Percentiles rank a stretch among this genome's conserved stretches.
These are phyloP conservation scores for Geum urbanum DNA, from an alignment of 306 rosid species.

Conservation along the genomic window DNA sequence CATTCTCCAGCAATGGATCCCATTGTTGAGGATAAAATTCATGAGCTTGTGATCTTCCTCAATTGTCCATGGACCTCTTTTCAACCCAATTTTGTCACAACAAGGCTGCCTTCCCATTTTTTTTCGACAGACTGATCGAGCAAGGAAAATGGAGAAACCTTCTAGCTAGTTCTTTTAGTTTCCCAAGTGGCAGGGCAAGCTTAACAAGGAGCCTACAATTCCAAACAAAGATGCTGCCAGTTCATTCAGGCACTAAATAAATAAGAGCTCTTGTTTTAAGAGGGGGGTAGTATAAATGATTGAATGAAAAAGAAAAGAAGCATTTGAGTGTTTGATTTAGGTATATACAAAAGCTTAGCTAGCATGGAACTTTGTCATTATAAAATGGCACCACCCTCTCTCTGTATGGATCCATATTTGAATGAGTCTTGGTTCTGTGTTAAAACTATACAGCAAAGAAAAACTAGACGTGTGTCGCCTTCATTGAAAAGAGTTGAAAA, in stretches of 20 bases:
- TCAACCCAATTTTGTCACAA: conserved; percentile 87
- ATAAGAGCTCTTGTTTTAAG: conserved; percentile 47
- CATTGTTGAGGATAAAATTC: conserved; percentile 85
- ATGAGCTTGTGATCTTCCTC: conserved; percentile 93
- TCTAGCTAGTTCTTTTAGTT: conserved; percentile 9
- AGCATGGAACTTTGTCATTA: conserved; percentile 46
- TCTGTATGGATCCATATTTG: conserved; percentile 31
- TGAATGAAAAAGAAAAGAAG: conserved; percentile 40
- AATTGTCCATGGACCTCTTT: conserved; percentile 96
- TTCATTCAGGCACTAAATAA: conserved; percentile 54
- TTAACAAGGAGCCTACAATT: conserved; percentile 49
- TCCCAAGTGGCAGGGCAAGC: conserved; percentile 29
- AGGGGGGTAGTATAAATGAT: conserved; percentile 62
- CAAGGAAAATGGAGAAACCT: conserved; percentile 5
- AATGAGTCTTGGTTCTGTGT: conserved; percentile 24
- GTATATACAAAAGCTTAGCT: conserved; percentile 18
- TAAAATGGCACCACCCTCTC: conserved; percentile 37
- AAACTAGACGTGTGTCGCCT: conserved; percentile 41
- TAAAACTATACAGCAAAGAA: conserved; percentile 9
- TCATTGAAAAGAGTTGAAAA: conserved; percentile 31
- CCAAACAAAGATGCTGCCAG: conserved; percentile 95
- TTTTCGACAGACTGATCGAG: conserved; percentile 6
- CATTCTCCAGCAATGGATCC: conserved; percentile 92
- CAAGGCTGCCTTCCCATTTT: conserved; percentile 95
- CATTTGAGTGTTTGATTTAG: conserved; percentile 35